These are phyloP conservation scores for Aureobasidium musti DNA, from an alignment of 2,329 filamentous ascomycete species.

Conservation along the genomic window DNA sequence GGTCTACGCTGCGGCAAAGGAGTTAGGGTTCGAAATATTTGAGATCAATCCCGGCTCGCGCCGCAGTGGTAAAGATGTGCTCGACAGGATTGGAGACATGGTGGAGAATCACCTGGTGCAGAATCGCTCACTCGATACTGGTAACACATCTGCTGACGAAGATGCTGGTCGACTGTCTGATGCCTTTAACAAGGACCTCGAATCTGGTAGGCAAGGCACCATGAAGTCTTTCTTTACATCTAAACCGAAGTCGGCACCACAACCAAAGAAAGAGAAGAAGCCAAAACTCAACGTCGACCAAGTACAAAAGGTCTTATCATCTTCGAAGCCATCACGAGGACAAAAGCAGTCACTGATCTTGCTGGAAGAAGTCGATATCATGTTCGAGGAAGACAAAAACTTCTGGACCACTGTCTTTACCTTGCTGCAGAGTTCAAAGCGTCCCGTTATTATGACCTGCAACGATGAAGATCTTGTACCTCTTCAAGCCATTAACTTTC, in stretches of 20 bases:
- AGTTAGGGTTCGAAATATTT: slow-evolving; percentile 90
- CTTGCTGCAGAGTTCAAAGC: slow-evolving; percentile 79
- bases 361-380: slow-evolving; percentile 87
- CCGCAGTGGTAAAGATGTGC: slow-evolving; percentile 82
- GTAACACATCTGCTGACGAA: slow-evolving; percentile 38
- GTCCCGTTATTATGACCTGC: slow-evolving; percentile 93
- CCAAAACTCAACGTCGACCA: slow-evolving; percentile 36
- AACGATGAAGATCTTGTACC: slow-evolving; percentile 87
- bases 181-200: slow-evolving; percentile 59
- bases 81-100: slow-evolving; percentile 96
- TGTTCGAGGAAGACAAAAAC: slow-evolving; percentile 94
- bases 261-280: slow-evolving; percentile 35
- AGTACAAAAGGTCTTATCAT: slow-evolving; percentile 36
- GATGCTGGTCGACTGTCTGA: slow-evolving; percentile 46
- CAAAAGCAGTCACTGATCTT: slow-evolving; percentile 96
- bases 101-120: slow-evolving; percentile 89
- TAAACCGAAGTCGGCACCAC: slow-evolving; percentile 43
- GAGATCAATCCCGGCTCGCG: slow-evolving; percentile 86
- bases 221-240: slow-evolving; percentile 78
- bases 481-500: slow-evolving; percentile 69
- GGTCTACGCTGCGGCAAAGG: slow-evolving; percentile 87
- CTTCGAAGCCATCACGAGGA: slow-evolving; percentile 39
- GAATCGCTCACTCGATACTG: slow-evolving; percentile 41
- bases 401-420: slow-evolving; percentile 84
- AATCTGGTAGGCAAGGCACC: slow-evolving; percentile 71